Base-by-base conservation (phyloP, 2,329 filamentous ascomycete genomes). In the Verticillium longisporum region DNA sequence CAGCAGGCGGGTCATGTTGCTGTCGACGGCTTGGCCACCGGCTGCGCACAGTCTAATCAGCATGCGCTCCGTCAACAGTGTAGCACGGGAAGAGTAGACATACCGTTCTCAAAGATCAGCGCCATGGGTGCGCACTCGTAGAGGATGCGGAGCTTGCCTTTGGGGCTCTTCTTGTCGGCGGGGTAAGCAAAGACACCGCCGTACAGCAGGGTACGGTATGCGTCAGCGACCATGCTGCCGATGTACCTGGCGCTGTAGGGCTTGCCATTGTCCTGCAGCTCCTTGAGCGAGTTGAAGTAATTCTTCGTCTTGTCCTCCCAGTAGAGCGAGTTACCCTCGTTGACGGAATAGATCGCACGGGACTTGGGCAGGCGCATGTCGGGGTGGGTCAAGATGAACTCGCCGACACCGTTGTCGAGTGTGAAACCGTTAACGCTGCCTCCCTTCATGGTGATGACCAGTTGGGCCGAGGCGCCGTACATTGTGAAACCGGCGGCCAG, bases 101-200 rank as follows among this genome's bases (percentile, higher is more conserved):
- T 76, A 94, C 91, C 95, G 78, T 99, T 97, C 79, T 99, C 95
- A 75, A 99, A 98, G 6, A 99, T 86, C 88, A 98, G 90, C 31
- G 95, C 95, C 95, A 99, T 99, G 45, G 95, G 95, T 14, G 95
- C 95, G 74, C 95, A 99, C 81, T 99, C 95, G 78, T 99, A 99
- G 69, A 99, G 75, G 68, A 99, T 99, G 66, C 95, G 86, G 68
- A 99, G 84, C 83, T 99, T 99, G 68, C 95, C 95, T 86, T 98
- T 99, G 66, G 93, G 92, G 72, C 90, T 96, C 88, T 99, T 98
- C 82, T 93, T 96, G 73, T 99, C 95, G 14, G 94, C 91, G 0
- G 95, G 95, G 74, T 99, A 99, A 55, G 95, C 95, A 75, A 99
- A 99, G 72, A 99, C 90, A 67, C 95, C 95, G 63, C 95, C 95